Evolutionary conservation across 2,329 filamentous ascomycete species (phyloP), one percentile per base, ranked within the genome.

Genomic region (Dactylellina leptospora): DNA sequence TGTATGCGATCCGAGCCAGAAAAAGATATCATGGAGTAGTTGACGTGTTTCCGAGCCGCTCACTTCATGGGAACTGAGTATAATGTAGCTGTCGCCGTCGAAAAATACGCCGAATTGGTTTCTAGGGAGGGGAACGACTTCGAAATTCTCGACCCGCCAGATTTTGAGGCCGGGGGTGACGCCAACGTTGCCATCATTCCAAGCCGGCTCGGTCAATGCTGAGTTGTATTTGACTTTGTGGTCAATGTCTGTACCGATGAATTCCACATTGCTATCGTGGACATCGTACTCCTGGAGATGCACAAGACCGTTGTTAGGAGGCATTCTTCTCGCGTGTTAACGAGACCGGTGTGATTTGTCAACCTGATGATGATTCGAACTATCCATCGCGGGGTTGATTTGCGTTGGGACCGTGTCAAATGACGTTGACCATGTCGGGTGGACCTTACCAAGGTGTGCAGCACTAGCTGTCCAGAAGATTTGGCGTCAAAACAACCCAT

Each of bases 151-250:
- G 47, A 51, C n/a, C 11, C 27, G 47, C 47, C 47, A 51, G 11
- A 51, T 20, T 11, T 18, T 18, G 6, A 51, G n/a, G 27, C 47
- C 47, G 23, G 47, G 23, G 16, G 27, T 30, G 8, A 51, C 47
- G 18, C 47, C 47, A 1, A 51, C 47, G 5, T 33, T 25, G 3
- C 47, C 25, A 27, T 51, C 25, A 16, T 51, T 27, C 47, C 47
- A 51, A 5, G 47, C 47, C n/a, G 47, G 47, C 20, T 51, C 47
- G 2, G 23, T 33, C 11, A 30, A 13, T 2, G 47, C 47, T 9
- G 23, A 30, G 25, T 51, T 51, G 25, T 51, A 51, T 33, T 51
- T 51, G 25, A 51, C 25, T 33, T 51, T 51, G 25, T 51, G 47
- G 16, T 51, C 47, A 16, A 51, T 18, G 25, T 51, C 47, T 5